Conservation (phyloP, 2,329 filamentous ascomycete species). For the Aquanectria penicillioides region DNA sequence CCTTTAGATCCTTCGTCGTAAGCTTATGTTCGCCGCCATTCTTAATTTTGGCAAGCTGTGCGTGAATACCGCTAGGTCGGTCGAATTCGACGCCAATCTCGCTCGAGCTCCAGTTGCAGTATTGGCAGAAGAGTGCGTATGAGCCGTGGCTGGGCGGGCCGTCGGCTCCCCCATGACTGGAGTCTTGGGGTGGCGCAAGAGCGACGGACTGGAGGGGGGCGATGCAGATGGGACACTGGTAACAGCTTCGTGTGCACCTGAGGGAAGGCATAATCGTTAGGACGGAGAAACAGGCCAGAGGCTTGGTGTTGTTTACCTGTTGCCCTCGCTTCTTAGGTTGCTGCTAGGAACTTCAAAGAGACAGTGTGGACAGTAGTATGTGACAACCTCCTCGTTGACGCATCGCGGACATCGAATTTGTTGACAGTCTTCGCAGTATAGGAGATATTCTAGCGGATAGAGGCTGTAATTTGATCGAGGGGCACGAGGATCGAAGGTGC, state of each 20-base stretch:
- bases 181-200: conserved; percentile 66
- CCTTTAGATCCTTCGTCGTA: conserved; percentile 61
- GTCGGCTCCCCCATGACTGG: conserved; percentile 56
- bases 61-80: conserved; percentile 85
- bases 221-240: conserved; percentile 91
- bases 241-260: conserved; percentile 93
- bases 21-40: conserved; percentile 66
- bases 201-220: conserved; percentile 81
- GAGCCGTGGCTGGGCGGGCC: conserved; percentile 55
- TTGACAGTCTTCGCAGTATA: conserved; percentile 98
- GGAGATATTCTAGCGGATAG: conserved; percentile 90
- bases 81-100: conserved; percentile 93
- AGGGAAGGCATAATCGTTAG: conserved; percentile 28
- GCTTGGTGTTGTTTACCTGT: conserved; percentile 69
- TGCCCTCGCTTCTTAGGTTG: conserved; percentile 90
- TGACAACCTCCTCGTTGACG: conserved; percentile 91
- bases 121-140: conserved; percentile 85
- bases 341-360: conserved; percentile 96
- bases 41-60: conserved; percentile 78
- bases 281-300: conserved; percentile 4
- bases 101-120: conserved; percentile 91
- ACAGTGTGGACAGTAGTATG: conserved; percentile 95
- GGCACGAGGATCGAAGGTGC: conserved; percentile 86
- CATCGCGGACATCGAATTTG: conserved; percentile 95
- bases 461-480: conserved; percentile 90